Base-by-base conservation (phyloP, 306 rosid species). In the Vigna hirtella region DNA sequence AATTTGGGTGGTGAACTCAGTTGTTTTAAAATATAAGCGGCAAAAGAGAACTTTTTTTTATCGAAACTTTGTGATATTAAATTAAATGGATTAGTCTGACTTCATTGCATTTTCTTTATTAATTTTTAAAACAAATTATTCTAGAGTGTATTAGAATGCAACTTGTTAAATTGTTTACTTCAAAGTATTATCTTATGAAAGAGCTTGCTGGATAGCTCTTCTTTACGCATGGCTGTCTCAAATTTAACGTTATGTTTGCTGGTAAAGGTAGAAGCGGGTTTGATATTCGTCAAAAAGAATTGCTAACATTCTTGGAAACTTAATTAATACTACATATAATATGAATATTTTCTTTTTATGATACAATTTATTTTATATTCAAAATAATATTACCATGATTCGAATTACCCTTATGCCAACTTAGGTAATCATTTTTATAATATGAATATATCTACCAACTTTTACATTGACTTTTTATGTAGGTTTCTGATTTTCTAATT, bases 151-250 rank as follows among this genome's bases (percentile, higher is more conserved):
- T 20, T 20, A n/a, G 48, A 32, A 16, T 63, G 28, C 70, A 64
- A 64, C 49, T 64, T 36, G 70, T 64, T 38, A 36, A 63, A n/a
- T 59, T 61, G 66, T 63, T 63, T 63, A 63, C 26, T 63, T 63
- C 13, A 16, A 34, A 36, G 9, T n/a, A 63, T 15, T 62, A 17
- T 63, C 26, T 32, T 36, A 34, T 34, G 26, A 34, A 34, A 34
- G 38, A 34, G 38, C 38, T 32, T 34, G 38, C 1, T 34, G 38
- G 38, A 1, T 34, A 10, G 56, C 16, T 45, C 50, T 11, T 45
- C 3, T 6, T 45, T 45, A 12, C 50, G 50, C 56, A 15, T 49
- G 9, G 18, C 8, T 48, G 52, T 1, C 55, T 49, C 9, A 49
- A 49, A 49, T 49, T 15, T 49, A 14, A 48, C 15, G 53, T 48